Evolutionary conservation across 139 green algal species (phyloP).

Genomic region (Chlorella sp.): DNA sequence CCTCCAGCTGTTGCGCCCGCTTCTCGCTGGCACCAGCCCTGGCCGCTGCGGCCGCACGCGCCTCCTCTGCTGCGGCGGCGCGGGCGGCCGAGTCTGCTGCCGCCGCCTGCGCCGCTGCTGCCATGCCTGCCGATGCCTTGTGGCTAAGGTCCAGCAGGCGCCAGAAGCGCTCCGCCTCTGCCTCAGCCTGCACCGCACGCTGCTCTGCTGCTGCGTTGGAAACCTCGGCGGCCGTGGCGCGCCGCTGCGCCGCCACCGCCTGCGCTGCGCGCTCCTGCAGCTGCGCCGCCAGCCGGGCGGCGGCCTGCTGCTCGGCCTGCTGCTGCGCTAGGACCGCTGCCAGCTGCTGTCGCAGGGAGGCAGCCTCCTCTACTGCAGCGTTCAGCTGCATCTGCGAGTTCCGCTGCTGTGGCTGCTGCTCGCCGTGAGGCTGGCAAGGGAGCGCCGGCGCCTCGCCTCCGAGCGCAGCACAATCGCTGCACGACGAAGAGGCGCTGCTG

Average conservation of each 20-base stretch:
- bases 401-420: neutral
- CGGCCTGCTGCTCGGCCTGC: neutral
- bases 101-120: no score
- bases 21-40: neutral
- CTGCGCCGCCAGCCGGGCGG: neutral
- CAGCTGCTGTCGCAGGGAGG: neutral
- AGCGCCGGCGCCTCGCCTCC: no score
- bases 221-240: neutral
- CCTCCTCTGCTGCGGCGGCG: neutral
- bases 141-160: no score
- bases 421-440: no score
- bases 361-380: neutral
- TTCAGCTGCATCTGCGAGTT: neutral
- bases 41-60: neutral
- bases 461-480: no score
- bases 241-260: neutral
- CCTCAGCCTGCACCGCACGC: no score
- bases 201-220: no score
- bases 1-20: neutral
- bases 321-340: neutral
- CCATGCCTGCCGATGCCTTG: no score
- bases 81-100: no score
- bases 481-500: no score
- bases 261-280: neutral
- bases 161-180: no score